Conservation (phyloP, 2,329 filamentous ascomycete genomes). For the Penicillium sp. region DNA sequence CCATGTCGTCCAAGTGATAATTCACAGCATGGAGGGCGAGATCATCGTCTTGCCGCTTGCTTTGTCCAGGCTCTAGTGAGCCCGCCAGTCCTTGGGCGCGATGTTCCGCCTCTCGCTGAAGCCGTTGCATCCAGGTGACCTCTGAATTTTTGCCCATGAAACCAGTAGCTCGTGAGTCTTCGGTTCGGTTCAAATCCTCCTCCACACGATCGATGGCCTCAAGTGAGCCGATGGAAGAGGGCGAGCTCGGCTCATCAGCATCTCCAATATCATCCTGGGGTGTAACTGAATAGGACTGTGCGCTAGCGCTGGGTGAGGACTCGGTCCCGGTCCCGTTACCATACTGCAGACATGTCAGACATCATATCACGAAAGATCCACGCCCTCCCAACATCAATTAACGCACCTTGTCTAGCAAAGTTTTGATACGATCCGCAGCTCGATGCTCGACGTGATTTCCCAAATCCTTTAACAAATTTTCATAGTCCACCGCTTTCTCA, state of each 20-base stretch:
- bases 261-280: constrained; percentile 34
- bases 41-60: constrained; percentile 32
- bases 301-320: constrained; percentile 22
- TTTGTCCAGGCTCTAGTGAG: constrained; percentile 29
- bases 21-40: constrained; percentile 41
- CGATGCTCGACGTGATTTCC: constrained; percentile 36
- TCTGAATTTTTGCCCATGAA: constrained; percentile 54
- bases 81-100: constrained; percentile 34
- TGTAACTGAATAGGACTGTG: constrained; percentile 35
- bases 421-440: constrained; percentile 40
- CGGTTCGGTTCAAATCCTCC: constrained; percentile 47
- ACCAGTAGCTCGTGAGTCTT: constrained; percentile 43
- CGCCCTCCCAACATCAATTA: neutral
- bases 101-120: constrained; percentile 44
- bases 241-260: constrained; percentile 31
- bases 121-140: constrained; percentile 50
- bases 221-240: constrained; percentile 47
- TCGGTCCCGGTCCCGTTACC: constrained; percentile 28
- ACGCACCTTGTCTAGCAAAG: constrained; percentile 43
- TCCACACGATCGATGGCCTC: constrained; percentile 52
- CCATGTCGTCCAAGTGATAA: constrained; percentile 51
- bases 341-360: constrained; percentile 24
- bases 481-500: constrained; percentile 41
- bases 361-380: neutral
- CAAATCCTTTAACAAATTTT: constrained; percentile 44